These are phyloP conservation scores for Ceratocystis cubensis DNA, from an alignment of 2,329 filamentous ascomycete species.

Conservation along the genomic window DNA sequence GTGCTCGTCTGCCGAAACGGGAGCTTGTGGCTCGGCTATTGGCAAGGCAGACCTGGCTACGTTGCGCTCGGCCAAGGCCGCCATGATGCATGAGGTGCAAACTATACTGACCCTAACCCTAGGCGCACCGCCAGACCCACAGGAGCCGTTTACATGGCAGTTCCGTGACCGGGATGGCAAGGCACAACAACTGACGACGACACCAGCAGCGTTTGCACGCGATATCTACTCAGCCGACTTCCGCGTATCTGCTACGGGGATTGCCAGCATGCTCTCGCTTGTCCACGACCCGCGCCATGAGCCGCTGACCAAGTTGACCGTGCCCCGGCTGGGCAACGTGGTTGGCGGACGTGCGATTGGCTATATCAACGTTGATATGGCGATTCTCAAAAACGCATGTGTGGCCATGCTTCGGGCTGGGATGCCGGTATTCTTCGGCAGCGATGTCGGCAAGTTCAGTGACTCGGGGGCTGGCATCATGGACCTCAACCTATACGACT, in stretches of 20 bases:
- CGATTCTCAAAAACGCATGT: conserved; percentile 56
- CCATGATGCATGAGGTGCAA: conserved; percentile 70
- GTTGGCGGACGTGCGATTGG: conserved; percentile 62
- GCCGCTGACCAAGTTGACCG: conserved; percentile 59
- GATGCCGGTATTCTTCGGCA: conserved; percentile 77
- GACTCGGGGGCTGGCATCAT: conserved; percentile 59
- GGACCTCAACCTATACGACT: conserved; percentile 66
- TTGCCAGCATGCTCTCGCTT: conserved; percentile 63
- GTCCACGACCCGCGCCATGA: conserved; percentile 76
- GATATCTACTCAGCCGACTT: conserved; percentile 35
- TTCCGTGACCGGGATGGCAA: conserved; percentile 59
- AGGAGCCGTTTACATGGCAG: conserved; percentile 64
- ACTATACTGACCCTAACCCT: conserved; percentile 70
- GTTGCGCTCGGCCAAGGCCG: conserved; percentile 46
- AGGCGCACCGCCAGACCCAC: conserved; percentile 60
- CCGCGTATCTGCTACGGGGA: conserved; percentile 42
- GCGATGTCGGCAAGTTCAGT: conserved; percentile 73
- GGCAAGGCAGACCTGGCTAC: conserved; percentile 28
- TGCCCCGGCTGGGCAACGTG: conserved; percentile 68
- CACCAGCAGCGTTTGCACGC: conserved; percentile 58
- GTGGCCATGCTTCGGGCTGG: conserved; percentile 68
- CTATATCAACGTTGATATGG: conserved; percentile 73
- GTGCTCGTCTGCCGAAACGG: conserved; percentile 62
- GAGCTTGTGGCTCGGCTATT: conserved; percentile 41
- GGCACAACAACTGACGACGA: conserved; percentile 49